Evolutionary conservation across 768 basidiomycete species (phyloP).

Genomic region (Trichaptum fuscoviolaceum): DNA sequence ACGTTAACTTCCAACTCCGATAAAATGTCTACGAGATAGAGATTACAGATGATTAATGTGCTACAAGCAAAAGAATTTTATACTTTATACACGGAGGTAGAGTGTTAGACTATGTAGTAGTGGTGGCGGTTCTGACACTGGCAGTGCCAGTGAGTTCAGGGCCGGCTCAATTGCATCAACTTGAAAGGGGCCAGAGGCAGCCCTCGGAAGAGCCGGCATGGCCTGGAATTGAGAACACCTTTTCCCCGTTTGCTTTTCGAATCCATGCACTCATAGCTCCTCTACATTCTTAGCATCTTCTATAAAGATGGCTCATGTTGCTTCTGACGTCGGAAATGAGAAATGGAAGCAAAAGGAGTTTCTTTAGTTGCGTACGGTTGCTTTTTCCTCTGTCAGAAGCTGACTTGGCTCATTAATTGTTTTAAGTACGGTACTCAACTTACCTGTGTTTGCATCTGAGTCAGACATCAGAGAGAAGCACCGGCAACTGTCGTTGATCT

Average conservation of each 20-base stretch:
- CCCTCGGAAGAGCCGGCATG: too few species aligned
- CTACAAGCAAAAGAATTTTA: too few species aligned
- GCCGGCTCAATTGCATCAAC: too few species aligned
- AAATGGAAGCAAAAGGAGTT: slow-evolving; percentile 9
- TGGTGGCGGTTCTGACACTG: too few species aligned
- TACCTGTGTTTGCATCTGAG: slow-evolving; percentile 57
- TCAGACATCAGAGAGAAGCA: slow-evolving; percentile 74
- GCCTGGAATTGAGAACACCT: too few species aligned
- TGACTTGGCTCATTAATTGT: not conserved
- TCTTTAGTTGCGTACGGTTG: slow-evolving; percentile 8
- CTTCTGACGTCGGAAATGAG: not conserved
- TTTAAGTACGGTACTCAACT: slow-evolving; percentile 61
- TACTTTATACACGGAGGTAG: too few species aligned
- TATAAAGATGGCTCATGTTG: not conserved
- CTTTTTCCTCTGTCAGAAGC: not conserved
- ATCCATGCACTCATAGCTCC: not conserved
- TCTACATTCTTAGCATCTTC: not conserved
- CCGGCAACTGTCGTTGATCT: slow-evolving; percentile 63
- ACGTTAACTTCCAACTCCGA: too few species aligned
- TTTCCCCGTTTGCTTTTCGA: not conserved
- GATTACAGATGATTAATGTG: too few species aligned
- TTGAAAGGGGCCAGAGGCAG: too few species aligned
- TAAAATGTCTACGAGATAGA: too few species aligned
- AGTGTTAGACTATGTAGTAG: too few species aligned
- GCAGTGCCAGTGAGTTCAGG: too few species aligned